A percentile compares a stretch with the other conserved stretches of the same genome.
Conservation (phyloP, 805 yeast species). For the Pachysolen tannophilus region DNA sequence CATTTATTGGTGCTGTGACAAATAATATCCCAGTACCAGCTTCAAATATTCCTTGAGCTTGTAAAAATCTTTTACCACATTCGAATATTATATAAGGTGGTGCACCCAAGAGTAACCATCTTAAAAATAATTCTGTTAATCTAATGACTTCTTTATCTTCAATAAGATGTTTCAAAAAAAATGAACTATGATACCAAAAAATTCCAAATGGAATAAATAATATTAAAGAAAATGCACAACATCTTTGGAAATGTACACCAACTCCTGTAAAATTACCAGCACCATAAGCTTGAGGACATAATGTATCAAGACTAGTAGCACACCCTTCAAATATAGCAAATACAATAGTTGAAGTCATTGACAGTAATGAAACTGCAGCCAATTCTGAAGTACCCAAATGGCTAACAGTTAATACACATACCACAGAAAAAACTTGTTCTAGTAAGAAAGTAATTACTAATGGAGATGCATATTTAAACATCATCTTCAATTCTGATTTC, state of each 20-base stretch:
- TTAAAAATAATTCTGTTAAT: slow-evolving; percentile 51
- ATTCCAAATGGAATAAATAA: slow-evolving; percentile 51
- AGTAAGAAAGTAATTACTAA: slow-evolving; percentile 58
- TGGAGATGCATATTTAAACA: slow-evolving; percentile 42
- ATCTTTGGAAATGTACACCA: slow-evolving; percentile 61
- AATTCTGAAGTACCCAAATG: slow-evolving; percentile 62
- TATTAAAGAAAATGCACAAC: slow-evolving; percentile 53
- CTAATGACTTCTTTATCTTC: slow-evolving; percentile 35
- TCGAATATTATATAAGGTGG: slow-evolving; percentile 70
- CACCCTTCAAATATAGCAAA: slow-evolving; percentile 72
- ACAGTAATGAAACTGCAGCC: slow-evolving; percentile 69
- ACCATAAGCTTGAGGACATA: slow-evolving; percentile 77
- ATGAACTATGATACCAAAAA: slow-evolving; percentile 56
- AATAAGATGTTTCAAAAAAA: slow-evolving; percentile 34
- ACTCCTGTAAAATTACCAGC: slow-evolving; percentile 54
- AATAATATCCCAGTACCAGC: slow-evolving; percentile 66
- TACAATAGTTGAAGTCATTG: slow-evolving; percentile 74
- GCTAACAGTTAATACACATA: slow-evolving; percentile 74
- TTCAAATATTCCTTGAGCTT: slow-evolving; percentile 74
- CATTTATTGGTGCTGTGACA: slow-evolving; percentile 67
- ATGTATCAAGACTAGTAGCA: slow-evolving; percentile 66
- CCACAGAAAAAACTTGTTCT: slow-evolving; percentile 67
- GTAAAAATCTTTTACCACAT: slow-evolving; percentile 64
- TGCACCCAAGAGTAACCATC: slow-evolving; percentile 52
- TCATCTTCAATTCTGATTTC: slow-evolving; percentile 22